Conservation (phyloP, 345 rosid genomes). For the Ceriops decandra region DNA sequence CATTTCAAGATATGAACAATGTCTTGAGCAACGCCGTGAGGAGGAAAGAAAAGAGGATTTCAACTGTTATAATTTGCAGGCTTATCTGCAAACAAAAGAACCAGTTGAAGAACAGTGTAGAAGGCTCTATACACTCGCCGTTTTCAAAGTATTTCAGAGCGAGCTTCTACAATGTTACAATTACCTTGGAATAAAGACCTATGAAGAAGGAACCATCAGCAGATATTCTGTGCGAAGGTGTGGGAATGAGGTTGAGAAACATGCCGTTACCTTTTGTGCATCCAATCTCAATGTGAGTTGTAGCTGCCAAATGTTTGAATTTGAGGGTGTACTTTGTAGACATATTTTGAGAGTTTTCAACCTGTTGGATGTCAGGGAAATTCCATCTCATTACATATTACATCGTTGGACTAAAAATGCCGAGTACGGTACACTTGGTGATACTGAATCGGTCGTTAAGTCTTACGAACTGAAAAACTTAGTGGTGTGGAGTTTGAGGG, state of each 20-base stretch:
- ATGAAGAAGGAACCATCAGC: slow-evolving; percentile 69
- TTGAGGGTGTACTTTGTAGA: slow-evolving; percentile 75
- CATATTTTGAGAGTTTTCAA: slow-evolving; percentile 75
- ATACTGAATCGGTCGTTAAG: slow-evolving; percentile 52
- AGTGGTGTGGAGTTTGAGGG: slow-evolving; percentile 90
- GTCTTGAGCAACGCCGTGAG: slow-evolving; percentile 60
- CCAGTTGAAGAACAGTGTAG: slow-evolving; percentile 83
- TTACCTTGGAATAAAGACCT: slow-evolving; percentile 60
- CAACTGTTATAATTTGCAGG: slow-evolving; percentile 61
- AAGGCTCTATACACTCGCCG: slow-evolving; percentile 60
- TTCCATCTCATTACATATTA: slow-evolving; percentile 66
- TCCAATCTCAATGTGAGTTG: slow-evolving; percentile 63
- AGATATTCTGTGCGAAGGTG: slow-evolving; percentile 62
- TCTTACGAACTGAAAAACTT: slow-evolving; percentile 59
- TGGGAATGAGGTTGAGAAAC: slow-evolving; percentile 68
- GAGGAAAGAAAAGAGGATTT: slow-evolving; percentile 86
- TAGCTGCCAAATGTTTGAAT: slow-evolving; percentile 92
- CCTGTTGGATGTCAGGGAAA: slow-evolving; percentile 59
- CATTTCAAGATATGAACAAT: slow-evolving; percentile 55
- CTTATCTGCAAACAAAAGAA: slow-evolving; percentile 65
- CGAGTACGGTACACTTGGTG: slow-evolving; percentile 54
- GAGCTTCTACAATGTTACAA: slow-evolving; percentile 67
- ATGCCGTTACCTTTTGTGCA: slow-evolving; percentile 59
- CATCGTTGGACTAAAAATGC: slow-evolving; percentile 89
- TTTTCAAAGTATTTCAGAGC: slow-evolving; percentile 74